Evolutionary conservation across 129 eudicot species (phyloP).

Genomic region (Chrysanthemum seticuspe): DNA sequence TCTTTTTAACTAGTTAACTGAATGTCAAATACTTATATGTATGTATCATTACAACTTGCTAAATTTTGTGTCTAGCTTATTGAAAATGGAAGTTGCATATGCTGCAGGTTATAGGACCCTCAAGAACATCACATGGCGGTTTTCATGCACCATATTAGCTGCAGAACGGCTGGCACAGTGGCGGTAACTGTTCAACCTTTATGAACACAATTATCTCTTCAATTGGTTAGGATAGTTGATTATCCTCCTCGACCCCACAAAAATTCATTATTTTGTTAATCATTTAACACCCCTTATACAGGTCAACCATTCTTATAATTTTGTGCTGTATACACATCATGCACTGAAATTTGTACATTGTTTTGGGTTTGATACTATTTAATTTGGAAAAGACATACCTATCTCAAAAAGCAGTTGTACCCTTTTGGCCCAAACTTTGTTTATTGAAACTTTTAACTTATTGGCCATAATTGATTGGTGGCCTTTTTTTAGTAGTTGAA

Average conservation of each 20-base stretch:
- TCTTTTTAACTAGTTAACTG: no score
- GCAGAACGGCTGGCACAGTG: constrained; percentile 2
- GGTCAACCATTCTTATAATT: constrained; percentile 2
- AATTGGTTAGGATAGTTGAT: constrained; percentile 3
- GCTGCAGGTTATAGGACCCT: constrained; percentile 58
- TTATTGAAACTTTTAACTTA: neutral
- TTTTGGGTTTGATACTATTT: neutral
- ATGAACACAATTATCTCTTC: neutral
- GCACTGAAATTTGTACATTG: constrained; percentile 3
- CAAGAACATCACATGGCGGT: constrained; percentile 58
- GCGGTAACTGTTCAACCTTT: neutral
- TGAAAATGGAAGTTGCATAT: constrained; percentile 25
- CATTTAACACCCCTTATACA: constrained; percentile 7
- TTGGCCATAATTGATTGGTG: neutral
- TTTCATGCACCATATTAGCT: constrained; percentile 59
- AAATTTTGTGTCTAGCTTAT: neutral
- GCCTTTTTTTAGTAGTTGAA: neutral
- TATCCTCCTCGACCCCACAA: constrained; percentile 2
- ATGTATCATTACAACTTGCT: neutral
- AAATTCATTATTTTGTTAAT: constrained; percentile 1
- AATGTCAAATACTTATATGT: no score
- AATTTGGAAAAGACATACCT: neutral
- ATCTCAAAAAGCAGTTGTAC: neutral
- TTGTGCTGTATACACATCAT: neutral
- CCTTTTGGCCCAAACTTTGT: neutral